Base-by-base conservation (phyloP, 1,139 yeast species). In the Suhomyces bribrorum region DNA sequence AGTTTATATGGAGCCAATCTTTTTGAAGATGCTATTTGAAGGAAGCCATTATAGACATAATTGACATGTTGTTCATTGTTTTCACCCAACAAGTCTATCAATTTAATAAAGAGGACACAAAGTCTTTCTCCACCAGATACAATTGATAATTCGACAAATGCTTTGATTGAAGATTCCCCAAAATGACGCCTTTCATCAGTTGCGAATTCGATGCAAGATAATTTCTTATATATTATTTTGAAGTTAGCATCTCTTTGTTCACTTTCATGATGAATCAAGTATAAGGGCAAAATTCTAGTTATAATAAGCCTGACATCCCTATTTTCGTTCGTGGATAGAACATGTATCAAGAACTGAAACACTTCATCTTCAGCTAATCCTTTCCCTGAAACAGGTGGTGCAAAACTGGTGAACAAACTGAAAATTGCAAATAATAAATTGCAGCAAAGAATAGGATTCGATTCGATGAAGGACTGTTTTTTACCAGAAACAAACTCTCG, bases 1-100 rank as follows among this genome's bases (percentile, higher is more conserved):
- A 92, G 60, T 53, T 85, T 86, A 65, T 83, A 81, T 0, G 88
- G 82, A 2, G 86, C 75, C 22, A 77, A 56, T 1, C 64, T 56
- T 41, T 70, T 68, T 2, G 69, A 61, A 14, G 61, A 57, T 0
- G 83, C 73, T 9, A 82, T 69, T 16, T 68, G 60, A 14, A 74
- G 58, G 14, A 86, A 58, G 37, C 79, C 79, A 50, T 77, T 78
- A 46, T 79, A 78, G 0, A 86, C 87, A 36, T 83, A 63, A 34
- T 86, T 78, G 1, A 81, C 76, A 46, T 79, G 77, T 45, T 83
- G 83, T 28, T 79, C 77, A 49, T 80, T 81, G 2, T 64, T 52
- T 17, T 81, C 82, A 2, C 84, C 82, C 42, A 87, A 63, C 26
- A 76, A 69, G 38, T 79, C 81, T 8, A 86, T 68, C 27, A 86